Conservation (phyloP, 108 stramenopile genomes). For the Skeletonema marinoi region DNA sequence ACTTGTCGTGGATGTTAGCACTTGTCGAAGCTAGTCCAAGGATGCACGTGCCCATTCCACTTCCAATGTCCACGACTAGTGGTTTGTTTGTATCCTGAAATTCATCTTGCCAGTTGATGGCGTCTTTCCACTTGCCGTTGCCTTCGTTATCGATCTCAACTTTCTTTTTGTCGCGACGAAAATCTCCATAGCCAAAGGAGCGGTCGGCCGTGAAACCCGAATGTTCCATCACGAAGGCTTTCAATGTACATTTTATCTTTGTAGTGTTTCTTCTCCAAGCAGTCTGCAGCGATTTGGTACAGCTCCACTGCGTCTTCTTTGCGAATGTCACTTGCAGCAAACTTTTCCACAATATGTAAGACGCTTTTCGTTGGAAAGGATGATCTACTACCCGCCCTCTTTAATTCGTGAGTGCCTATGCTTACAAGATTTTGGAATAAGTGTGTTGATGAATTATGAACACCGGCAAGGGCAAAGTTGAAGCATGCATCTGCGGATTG, state of each 20-base stretch:
- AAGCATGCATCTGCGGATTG: slow-evolving; percentile 46
- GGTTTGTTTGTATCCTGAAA: slow-evolving; percentile 36
- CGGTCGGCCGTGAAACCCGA: slow-evolving; percentile 26
- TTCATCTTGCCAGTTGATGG: slow-evolving; percentile 25
- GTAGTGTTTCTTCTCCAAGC: slow-evolving; percentile 31
- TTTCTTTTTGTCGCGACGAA: slow-evolving; percentile 40
- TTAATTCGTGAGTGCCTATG: slow-evolving; percentile 41
- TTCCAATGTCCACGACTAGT: slow-evolving; percentile 46
- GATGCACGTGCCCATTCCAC: slow-evolving; percentile 45
- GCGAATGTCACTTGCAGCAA: slow-evolving; percentile 40
- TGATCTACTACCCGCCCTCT: slow-evolving; percentile 21
- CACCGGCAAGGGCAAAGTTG: slow-evolving; percentile 39
- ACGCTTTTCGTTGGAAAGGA: slow-evolving; percentile 37
- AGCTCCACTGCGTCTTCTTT: slow-evolving; percentile 19
- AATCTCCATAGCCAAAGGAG: slow-evolving; percentile 49
- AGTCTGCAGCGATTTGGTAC: slow-evolving; percentile 35
- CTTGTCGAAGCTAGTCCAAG: slow-evolving; percentile 26
- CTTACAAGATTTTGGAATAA: slow-evolving; percentile 32
- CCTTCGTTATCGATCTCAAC: not conserved
- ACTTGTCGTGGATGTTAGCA: not conserved
- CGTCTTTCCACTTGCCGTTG: not conserved
- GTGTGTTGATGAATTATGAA: not conserved
- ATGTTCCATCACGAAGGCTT: slow-evolving; percentile 31
- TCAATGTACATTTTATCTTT: slow-evolving; percentile 16
- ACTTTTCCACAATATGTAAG: slow-evolving; percentile 49